Base-by-base conservation (phyloP, 164 flowering plant genomes). In the Warburgia ugandensis region DNA sequence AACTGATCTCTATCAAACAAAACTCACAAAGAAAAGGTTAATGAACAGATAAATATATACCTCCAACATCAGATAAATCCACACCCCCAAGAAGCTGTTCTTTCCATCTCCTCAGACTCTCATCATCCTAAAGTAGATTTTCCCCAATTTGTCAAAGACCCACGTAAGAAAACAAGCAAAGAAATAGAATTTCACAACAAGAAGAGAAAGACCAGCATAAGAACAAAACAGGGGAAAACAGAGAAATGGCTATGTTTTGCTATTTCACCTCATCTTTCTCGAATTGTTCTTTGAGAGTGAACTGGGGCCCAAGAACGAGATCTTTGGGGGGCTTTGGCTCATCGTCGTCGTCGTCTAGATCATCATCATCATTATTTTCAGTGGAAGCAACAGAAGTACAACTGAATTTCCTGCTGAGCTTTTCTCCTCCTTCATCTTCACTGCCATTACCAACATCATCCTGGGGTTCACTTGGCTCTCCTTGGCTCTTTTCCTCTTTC, bases 31-130 rank as follows among this genome's bases (percentile, higher is more conserved):
- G n/a, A n/a, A 13, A 22, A 17, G 4, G 19, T 16, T 11, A 1
- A 20, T 10, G 16, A n/a, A 52, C 5, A 36, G 5, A 38, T 19
- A 35, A 44, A 41, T 8, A 14, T 5, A 31, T 48, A 70, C 80
- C 80, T 68, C 77, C 77, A 62, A 68, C 68, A 28, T 66, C 59
- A 45, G 63, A 39, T 20, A 73, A 29, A 63, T 75, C 79, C 6
- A 72, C 70, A 62, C 67, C 65, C 32, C 77, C 79, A 62, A 75
- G 74, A 45, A 75, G 77, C 47, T 68, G 79, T 31, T 75, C 76
- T 54, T 75, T 74, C 78, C 78, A 74, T 59, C 67, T 67, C 64
- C 73, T 68, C 71, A 74, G 54, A 49, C 78, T 74, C 60, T 68
- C 79, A 49, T 74, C 79, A 54, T 74, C 79, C 79, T 58, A 32